Evolutionary conservation across 2,329 filamentous ascomycete genomes (phyloP).

Genomic region (Plectosphaerella cucumerina): DNA sequence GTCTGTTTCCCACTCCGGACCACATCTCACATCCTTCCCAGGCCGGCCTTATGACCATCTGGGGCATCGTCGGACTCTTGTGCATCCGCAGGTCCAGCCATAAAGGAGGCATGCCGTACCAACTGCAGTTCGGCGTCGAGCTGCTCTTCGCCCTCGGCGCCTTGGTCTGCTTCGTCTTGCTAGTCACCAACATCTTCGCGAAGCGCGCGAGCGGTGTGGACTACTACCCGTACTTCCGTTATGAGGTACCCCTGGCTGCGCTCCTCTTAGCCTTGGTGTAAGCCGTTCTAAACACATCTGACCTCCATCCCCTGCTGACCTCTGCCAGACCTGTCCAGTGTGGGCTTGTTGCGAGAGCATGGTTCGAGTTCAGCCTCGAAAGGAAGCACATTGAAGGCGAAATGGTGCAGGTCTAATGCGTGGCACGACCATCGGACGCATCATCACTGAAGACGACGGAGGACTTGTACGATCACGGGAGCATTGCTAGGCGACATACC

Average conservation of each 20-base stretch:
- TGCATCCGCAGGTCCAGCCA: conserved; percentile 5
- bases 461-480: no score
- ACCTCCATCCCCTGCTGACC: background rate
- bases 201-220: conserved; percentile 8
- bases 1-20: background rate
- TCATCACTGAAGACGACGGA: no score
- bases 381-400: conserved; percentile 1
- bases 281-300: background rate
- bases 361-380: conserved; percentile 12
- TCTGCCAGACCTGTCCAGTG: conserved; percentile 4
- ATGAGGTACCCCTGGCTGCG: conserved; percentile 11
- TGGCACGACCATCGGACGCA: no score
- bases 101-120: conserved; percentile 9
- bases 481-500: background rate
- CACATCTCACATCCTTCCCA: background rate
- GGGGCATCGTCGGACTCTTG: conserved; percentile 8
- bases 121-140: conserved; percentile 14
- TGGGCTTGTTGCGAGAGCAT: conserved; percentile 9
- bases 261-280: conserved; percentile 11
- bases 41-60: conserved; percentile 8
- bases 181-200: conserved; percentile 11
- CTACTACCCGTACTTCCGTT: conserved; percentile 13
- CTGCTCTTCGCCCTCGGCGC: conserved; percentile 12
- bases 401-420: no score
- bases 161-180: conserved; percentile 11